Base-by-base conservation (phyloP, 1,139 yeast genomes). In the Hyphopichia pseudoburtonii region DNA sequence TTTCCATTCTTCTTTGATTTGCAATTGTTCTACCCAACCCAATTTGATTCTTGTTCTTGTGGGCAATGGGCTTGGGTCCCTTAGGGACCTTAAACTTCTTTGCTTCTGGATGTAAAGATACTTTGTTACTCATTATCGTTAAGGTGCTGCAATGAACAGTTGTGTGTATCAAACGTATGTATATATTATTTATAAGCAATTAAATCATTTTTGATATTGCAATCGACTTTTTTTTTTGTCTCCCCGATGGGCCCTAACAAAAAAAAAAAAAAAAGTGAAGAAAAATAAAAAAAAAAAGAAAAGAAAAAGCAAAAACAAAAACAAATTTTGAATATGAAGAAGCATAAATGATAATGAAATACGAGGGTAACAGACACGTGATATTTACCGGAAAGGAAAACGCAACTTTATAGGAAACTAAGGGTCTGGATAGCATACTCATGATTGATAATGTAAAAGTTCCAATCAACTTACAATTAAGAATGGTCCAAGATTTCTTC, bases 1-100 rank as follows among this genome's bases (percentile, higher is more conserved):
- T 83, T 51, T 85, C 90, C 46, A 70, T 69, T 36, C 78, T 70
- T 57, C 90, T 78, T 41, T 82, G 85, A 60, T 86, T 85, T 42
- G 86, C 84, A 46, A 90, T 82, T 12, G 92, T 72, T 56, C 95
- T 76, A 33, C 97, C 97, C 38, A 90, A 69, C 11, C 96, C 97
- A 45, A 88, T 81, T 9, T 78, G 66, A 53, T 89, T 89, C 56
- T 85, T 87, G 57, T 86, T 86, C 64, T 85, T 87, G 49, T 85
- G 86, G 7, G 76, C 89, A 8, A 86, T 80, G 17, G 96, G 92
- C 57, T 88, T 88, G 15, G 97, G 97, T 15, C 96, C 96, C 64
- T 84, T 83, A 45, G 95, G 95, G 3, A 85, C 80, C 66, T 70
- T 70, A 73, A 72, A 72, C 47, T 70, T 70, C 64, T 72, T 72